A percentile compares a stretch with the other conserved stretches of the same genome.
phyloP scores from a whole-genome alignment of 495 filamentous ascomycete genomes.

The Recurvomyces mirabilis region DNA sequence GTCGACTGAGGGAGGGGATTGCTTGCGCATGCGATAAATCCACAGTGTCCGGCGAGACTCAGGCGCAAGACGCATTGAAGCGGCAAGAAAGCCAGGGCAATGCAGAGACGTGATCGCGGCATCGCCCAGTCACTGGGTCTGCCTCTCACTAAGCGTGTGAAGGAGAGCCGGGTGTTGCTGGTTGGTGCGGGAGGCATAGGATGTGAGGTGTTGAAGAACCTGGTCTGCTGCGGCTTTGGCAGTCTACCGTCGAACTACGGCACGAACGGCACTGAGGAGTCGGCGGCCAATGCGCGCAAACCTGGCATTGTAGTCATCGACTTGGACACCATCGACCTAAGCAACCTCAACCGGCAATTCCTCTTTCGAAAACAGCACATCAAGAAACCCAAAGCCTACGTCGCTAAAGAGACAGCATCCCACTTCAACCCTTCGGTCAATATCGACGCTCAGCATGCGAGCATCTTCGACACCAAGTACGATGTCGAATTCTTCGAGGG shows the following conservation, averaged over 20 bases:
- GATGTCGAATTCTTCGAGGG: constrained; percentile 76
- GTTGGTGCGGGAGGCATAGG: constrained; percentile 96
- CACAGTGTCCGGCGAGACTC: too few species aligned
- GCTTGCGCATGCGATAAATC: too few species aligned
- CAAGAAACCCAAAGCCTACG: constrained; percentile 91
- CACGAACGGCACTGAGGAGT: background rate
- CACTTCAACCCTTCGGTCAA: constrained; percentile 85
- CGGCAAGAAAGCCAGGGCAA: too few species aligned
- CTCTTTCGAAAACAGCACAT: constrained; percentile 96
- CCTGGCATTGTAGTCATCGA: constrained; percentile 85
- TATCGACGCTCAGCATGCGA: constrained; percentile 83
- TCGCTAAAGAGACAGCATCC: constrained; percentile 84
- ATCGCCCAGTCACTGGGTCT: constrained; percentile 14
- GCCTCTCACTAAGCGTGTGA: constrained; percentile 16
- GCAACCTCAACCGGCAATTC: constrained; percentile 96
- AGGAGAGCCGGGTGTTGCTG: constrained; percentile 58
- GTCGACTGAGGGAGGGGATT: too few species aligned
- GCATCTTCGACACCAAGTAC: constrained; percentile 91
- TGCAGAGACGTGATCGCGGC: constrained; percentile 18
- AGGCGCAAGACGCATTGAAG: too few species aligned
- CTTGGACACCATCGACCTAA: constrained; percentile 94
- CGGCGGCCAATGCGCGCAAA: background rate
- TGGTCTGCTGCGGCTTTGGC: constrained; percentile 85
- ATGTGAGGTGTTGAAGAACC: constrained; percentile 95
- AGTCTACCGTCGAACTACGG: background rate